Evolutionary conservation across 192 early-diverging fungal species (phyloP), one percentile per base, ranked within the genome.

Genomic region (Backusella mclennaniae): DNA sequence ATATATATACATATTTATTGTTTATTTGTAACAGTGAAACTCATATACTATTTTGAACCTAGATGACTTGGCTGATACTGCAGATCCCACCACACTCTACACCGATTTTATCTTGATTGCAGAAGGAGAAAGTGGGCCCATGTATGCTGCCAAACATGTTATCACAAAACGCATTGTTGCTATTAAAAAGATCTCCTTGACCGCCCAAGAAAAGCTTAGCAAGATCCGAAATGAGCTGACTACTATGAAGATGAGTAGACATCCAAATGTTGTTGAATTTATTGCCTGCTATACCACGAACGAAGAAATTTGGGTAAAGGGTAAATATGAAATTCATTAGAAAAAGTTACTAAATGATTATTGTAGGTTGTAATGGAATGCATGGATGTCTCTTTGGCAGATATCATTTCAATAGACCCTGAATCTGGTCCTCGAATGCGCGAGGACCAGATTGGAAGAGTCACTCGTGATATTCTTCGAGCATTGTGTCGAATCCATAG

Each of bases 341-440:
- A 33, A 33, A 33, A 33, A 3, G 11, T 14, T 1, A 44, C 41
- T 39, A 39, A 39, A 11, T 44, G 42, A 44, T 17, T 44, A 4
- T 39, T 44, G 42, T 44, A 82, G 80, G 82, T 99, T 39, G 93
- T 98, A 33, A 96, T 98, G 95, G 98, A 99, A 81, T 94, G 91
- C 77, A 99, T 99, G 98, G 98, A 99, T 66, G 95, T 97, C 19
- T 91, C 97, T 12, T 84, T 99, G 69, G 98, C 96, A n/a, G 97
- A 99, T 75, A 90, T 98, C n/a, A 97, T 99, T 76, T 92, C 92
- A 77, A 94, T 96, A 86, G 93, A 90, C 79, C 85, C 87, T 6
- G 73, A 77, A 23, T 82, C 83, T 5, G 76, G 75, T 6, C 76
- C 81, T 11, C 73, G 75, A 56, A 86, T 99, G 86, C 89, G 85